Conservation (phyloP, 495 filamentous ascomycete species). For the Penicillium verhagenii region DNA sequence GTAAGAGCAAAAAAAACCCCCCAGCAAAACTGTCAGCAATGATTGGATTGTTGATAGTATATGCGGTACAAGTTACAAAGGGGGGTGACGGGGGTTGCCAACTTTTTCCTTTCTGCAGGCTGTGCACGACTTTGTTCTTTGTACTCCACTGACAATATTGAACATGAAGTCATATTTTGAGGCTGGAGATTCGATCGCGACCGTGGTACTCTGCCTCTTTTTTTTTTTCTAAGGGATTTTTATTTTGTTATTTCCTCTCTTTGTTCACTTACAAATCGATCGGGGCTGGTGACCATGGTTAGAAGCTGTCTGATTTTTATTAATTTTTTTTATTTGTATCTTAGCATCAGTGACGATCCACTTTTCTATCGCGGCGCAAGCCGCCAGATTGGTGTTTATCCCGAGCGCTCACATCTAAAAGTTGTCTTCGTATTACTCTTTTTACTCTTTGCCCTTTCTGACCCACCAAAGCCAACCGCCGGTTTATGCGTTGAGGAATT, state of each 20-base stretch:
- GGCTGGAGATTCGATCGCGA: neutral
- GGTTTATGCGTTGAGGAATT: too few relatives aligned
- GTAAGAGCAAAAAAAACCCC: neutral
- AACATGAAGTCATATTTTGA: neutral
- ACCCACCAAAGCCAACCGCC: slow-evolving; percentile 1
- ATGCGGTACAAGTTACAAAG: neutral
- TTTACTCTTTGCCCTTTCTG: neutral
- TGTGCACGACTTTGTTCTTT: neutral
- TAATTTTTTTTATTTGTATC: slow-evolving; percentile 8
- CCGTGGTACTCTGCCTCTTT: neutral
- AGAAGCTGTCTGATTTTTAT: neutral
- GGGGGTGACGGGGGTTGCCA: neutral
- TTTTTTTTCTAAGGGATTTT: too few relatives aligned
- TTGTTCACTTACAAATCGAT: too few relatives aligned
- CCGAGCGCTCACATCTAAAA: slow-evolving; percentile 6
- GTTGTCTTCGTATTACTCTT: slow-evolving; percentile 5
- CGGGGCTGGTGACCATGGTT: too few relatives aligned
- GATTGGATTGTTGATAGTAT: neutral
- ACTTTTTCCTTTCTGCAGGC: neutral
- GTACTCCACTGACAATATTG: too few relatives aligned
- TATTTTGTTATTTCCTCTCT: neutral
- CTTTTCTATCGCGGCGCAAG: slow-evolving; percentile 29
- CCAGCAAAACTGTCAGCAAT: neutral
- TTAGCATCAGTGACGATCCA: slow-evolving; percentile 22
- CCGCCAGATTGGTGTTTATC: slow-evolving; percentile 34